These are phyloP conservation scores for Xerocomus potaroensis DNA, from an alignment of 768 basidiomycete genomes.

Conservation along the genomic window DNA sequence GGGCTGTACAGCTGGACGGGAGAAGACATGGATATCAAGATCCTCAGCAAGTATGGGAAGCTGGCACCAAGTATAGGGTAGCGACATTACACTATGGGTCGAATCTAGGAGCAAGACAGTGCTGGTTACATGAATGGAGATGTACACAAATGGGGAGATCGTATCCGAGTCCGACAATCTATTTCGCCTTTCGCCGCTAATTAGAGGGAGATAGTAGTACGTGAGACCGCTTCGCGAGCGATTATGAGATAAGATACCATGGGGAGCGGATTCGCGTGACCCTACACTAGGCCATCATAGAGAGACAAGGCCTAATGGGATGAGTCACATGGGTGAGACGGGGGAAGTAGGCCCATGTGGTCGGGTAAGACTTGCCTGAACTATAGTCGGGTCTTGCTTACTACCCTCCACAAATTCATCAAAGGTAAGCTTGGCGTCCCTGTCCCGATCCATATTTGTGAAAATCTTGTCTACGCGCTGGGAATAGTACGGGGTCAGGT, in stretches of 20 bases:
- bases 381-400: slow-evolving; percentile 98
- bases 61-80: slow-evolving; percentile 31
- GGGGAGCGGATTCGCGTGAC: slow-evolving; percentile 3
- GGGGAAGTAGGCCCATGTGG: slow-evolving; percentile 9
- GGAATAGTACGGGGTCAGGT: slow-evolving; percentile 12
- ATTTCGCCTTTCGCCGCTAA: slow-evolving; percentile 12
- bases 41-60: slow-evolving; percentile 76
- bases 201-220: slow-evolving; percentile 27
- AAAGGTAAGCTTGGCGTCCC: slow-evolving; percentile 88
- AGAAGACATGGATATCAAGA: slow-evolving; percentile 70
- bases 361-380: slow-evolving; percentile 60
- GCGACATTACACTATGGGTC: slow-evolving; percentile 12
- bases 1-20: slow-evolving; percentile 83
- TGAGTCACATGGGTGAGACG: slow-evolving; percentile 17
- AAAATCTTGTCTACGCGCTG: slow-evolving; percentile 99
- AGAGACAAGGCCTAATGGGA: slow-evolving; percentile 76
- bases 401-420: slow-evolving; percentile 98
- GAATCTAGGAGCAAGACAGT: slow-evolving; percentile 14
- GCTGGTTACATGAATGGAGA: slow-evolving; percentile 26
- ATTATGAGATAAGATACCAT: slow-evolving; percentile 25
- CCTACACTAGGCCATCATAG: slow-evolving; percentile 89
- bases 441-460: slow-evolving; percentile 93
- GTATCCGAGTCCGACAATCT: slow-evolving; percentile 19
- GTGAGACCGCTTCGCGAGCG: slow-evolving; percentile 18
- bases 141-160: slow-evolving; percentile 20